phyloP scores from a whole-genome alignment of 164 flowering plant genomes.

The Vitis amurensis region DNA sequence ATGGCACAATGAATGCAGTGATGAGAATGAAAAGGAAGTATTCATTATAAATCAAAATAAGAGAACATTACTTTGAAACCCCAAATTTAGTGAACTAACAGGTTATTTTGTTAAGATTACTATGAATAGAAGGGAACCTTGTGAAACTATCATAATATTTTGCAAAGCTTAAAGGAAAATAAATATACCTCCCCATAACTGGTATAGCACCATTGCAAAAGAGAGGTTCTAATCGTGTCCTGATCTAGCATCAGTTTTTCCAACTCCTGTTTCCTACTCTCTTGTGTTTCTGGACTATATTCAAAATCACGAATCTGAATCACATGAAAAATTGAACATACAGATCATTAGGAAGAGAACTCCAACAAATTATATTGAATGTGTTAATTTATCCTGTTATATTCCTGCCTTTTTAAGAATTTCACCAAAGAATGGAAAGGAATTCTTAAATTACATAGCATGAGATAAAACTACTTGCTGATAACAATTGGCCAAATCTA shows the following conservation, averaged over 20 bases:
- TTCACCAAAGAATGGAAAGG: background rate
- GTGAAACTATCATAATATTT: background rate
- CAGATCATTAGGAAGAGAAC: background rate
- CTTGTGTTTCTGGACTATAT: constrained; percentile 84
- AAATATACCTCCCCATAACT: constrained; percentile 93
- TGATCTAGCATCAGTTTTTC: constrained; percentile 81
- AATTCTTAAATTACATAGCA: too few relatives aligned
- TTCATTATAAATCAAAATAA: too few relatives aligned
- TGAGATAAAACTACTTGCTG: too few relatives aligned
- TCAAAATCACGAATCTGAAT: constrained; percentile 94
- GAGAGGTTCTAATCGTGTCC: constrained; percentile 74
- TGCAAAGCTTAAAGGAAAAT: background rate
- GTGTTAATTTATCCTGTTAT: background rate
- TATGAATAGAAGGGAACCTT: background rate
- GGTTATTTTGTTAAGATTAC: too few relatives aligned
- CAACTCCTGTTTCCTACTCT: constrained; percentile 68
- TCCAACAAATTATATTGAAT: background rate
- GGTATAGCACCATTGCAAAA: constrained; percentile 92
- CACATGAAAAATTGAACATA: constrained; percentile 15
- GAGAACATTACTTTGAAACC: too few relatives aligned
- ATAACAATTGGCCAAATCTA: too few relatives aligned
- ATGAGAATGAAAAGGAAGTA: too few relatives aligned
- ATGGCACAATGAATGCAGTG: too few relatives aligned
- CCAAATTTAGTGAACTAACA: too few relatives aligned
- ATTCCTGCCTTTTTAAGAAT: background rate